Conservation (phyloP, 2,329 filamentous ascomycete genomes). For the Xylaria sp. region DNA sequence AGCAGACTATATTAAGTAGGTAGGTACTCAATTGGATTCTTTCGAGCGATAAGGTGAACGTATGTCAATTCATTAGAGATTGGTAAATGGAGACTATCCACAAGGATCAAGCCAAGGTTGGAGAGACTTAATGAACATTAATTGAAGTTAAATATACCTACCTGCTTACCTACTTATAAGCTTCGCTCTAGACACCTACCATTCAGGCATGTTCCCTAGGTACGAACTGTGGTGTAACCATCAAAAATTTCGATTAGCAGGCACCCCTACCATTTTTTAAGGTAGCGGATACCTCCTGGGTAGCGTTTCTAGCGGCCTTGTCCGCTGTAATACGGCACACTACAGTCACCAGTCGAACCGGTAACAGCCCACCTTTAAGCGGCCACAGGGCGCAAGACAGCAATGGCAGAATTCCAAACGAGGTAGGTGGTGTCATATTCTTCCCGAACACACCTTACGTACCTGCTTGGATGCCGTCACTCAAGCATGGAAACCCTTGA, state of each 20-base stretch:
- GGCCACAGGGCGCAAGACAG: background rate
- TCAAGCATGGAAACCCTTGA: background rate
- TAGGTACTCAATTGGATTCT: conserved; percentile 24
- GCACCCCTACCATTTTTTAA: background rate
- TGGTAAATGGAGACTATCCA: conserved; percentile 18
- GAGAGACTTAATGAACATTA: background rate
- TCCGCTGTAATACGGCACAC: background rate
- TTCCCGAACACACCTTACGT: background rate
- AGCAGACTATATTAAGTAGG: conserved; percentile 2
- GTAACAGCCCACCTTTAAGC: background rate
- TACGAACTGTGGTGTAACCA: background rate
- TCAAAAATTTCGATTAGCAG: background rate
- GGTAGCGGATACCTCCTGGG: no score
- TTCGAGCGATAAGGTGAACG: conserved; percentile 8
- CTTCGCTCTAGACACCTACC: no score
- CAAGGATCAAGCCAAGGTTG: conserved; percentile 12
- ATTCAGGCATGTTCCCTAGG: background rate
- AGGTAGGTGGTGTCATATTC: background rate
- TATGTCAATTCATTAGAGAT: conserved; percentile 22
- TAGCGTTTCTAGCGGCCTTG: background rate
- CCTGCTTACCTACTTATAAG: no score
- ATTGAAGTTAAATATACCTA: background rate
- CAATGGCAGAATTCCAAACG: background rate
- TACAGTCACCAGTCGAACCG: background rate
- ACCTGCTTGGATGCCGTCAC: background rate